Evolutionary conservation across 805 yeast genomes (phyloP).

Genomic region (Maudiozyma bulderi): DNA sequence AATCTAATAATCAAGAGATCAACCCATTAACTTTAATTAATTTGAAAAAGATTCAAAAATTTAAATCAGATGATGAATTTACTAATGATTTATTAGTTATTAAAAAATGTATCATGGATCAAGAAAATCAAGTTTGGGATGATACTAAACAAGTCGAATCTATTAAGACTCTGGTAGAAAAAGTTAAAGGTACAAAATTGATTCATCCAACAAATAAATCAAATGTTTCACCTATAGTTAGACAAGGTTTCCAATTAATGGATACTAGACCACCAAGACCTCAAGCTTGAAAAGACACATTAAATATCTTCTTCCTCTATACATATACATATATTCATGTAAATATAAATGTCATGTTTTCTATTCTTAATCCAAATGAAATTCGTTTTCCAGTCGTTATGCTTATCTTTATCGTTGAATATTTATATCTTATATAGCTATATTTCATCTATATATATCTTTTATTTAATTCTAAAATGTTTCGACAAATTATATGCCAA

Average conservation of each 20-base stretch:
- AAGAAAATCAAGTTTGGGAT: slow-evolving; percentile 2
- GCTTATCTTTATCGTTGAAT: no score
- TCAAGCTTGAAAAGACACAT: background rate
- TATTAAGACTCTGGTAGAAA: background rate
- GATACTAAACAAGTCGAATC: background rate
- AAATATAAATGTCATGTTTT: background rate
- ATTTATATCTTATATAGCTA: no score
- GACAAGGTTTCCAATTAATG: slow-evolving; percentile 2
- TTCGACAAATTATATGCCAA: slow-evolving; percentile 82
- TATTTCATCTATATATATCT: slow-evolving; percentile 33
- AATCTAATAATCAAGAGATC: slow-evolving; percentile 14
- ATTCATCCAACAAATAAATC: background rate
- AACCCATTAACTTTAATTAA: slow-evolving; percentile 16
- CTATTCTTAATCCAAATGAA: background rate
- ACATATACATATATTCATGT: background rate
- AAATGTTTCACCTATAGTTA: background rate
- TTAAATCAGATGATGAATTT: slow-evolving; percentile 12
- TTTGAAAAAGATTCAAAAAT: slow-evolving; percentile 14
- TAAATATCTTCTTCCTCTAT: background rate
- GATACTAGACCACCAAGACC: slow-evolving; percentile 4
- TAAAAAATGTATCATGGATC: slow-evolving; percentile 3
- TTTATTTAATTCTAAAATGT: slow-evolving; percentile 66
- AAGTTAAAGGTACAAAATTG: background rate
- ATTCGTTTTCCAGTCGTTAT: no score
- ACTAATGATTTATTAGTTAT: slow-evolving; percentile 10